Percentiles rank a stretch among this genome's conserved stretches.
Evolutionary conservation across 208 protist genomes (phyloP).

Genomic region (Herpetomonas tarakana): DNA sequence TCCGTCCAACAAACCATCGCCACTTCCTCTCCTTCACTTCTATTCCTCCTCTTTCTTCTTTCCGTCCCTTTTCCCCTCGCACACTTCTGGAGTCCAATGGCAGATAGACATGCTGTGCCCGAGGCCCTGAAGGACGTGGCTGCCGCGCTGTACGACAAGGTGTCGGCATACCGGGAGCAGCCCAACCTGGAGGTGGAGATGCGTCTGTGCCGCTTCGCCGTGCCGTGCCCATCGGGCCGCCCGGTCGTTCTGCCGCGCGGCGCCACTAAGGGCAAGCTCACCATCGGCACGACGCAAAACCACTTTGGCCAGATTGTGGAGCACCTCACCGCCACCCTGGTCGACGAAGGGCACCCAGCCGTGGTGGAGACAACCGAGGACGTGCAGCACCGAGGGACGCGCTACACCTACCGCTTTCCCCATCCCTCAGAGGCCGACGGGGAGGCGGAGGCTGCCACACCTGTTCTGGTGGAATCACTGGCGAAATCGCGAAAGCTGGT

Average conservation of each 20-base stretch:
- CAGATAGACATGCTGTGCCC: neutral
- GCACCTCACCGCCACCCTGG: constrained; percentile 1
- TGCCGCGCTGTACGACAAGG: constrained; percentile 21
- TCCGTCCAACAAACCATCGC: neutral
- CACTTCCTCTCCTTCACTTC: too few relatives aligned
- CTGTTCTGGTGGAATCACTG: constrained; percentile 22
- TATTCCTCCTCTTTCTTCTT: constrained; percentile 2
- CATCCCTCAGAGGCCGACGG: constrained; percentile 8
- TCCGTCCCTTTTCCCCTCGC: neutral
- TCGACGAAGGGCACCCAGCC: neutral
- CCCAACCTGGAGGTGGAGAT: constrained; percentile 61
- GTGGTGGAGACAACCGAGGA: constrained; percentile 35
- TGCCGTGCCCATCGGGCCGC: neutral
- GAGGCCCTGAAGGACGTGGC: constrained; percentile 5
- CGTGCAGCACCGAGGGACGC: constrained; percentile 27
- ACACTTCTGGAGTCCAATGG: neutral
- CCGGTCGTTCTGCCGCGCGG: neutral
- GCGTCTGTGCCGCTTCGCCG: constrained; percentile 47
- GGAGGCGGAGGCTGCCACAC: constrained; percentile 16
- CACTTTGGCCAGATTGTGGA: constrained; percentile 8
- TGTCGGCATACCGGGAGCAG: constrained; percentile 24
- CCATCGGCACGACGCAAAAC: neutral
- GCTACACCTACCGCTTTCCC: constrained; percentile 46
- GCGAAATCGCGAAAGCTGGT: constrained; percentile 56
- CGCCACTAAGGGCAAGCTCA: constrained; percentile 3